These are phyloP conservation scores for Cornus controversa DNA, from an alignment of 148 eudicot species.

Conservation along the genomic window DNA sequence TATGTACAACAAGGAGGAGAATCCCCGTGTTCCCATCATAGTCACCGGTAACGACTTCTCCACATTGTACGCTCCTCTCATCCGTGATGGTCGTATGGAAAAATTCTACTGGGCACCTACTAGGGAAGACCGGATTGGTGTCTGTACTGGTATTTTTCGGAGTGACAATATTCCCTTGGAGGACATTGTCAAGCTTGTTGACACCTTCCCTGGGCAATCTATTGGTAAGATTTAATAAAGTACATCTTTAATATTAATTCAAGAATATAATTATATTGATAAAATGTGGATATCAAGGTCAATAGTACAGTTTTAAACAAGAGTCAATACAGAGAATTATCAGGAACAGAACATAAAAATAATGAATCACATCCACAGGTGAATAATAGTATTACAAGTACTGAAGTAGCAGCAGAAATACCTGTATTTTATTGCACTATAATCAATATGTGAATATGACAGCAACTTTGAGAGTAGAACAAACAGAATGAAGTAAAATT, in stretches of 20 bases:
- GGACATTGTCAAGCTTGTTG: slow-evolving; percentile 38
- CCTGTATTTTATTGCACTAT: neutral
- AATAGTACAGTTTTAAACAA: too few species aligned
- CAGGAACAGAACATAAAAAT: too few species aligned
- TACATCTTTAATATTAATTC: too few species aligned
- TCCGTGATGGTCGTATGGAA: slow-evolving; percentile 52
- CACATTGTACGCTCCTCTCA: slow-evolving; percentile 44
- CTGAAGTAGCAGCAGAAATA: too few species aligned
- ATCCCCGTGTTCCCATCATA: slow-evolving; percentile 40
- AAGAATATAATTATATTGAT: neutral
- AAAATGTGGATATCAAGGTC: neutral
- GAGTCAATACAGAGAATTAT: neutral
- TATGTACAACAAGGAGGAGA: slow-evolving; percentile 47
- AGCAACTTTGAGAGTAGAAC: neutral
- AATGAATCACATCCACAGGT: too few species aligned
- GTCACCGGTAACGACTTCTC: slow-evolving; percentile 50
- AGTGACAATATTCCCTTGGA: slow-evolving; percentile 28
- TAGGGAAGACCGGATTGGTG: slow-evolving; percentile 43
- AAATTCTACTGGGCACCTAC: slow-evolving; percentile 55
- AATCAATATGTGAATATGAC: neutral
- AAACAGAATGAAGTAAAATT: neutral
- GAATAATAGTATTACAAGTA: too few species aligned
- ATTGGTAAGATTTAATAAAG: slow-evolving; percentile 25
- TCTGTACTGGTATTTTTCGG: slow-evolving; percentile 40
- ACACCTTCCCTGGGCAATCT: slow-evolving; percentile 43